Conservation (phyloP, 805 yeast species). For the Cyberlindnera subsufficiens region DNA sequence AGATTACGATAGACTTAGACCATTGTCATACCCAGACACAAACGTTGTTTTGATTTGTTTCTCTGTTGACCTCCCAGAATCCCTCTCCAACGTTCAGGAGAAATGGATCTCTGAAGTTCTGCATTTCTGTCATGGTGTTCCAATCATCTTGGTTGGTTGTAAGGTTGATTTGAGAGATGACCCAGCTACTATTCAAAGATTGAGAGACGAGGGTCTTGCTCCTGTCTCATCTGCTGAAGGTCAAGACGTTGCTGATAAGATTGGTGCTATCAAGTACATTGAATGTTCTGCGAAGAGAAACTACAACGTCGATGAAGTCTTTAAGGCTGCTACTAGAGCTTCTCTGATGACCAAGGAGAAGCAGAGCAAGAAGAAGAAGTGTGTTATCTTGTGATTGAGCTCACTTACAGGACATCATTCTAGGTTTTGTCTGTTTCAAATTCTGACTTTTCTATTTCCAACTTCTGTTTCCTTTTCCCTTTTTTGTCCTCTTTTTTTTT, state of each 20-base stretch:
- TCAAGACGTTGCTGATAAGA: slow-evolving; percentile 79
- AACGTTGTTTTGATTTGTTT: slow-evolving; percentile 89
- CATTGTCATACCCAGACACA: slow-evolving; percentile 87
- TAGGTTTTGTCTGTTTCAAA: not conserved
- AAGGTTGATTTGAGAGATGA: slow-evolving; percentile 86
- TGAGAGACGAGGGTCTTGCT: slow-evolving; percentile 67
- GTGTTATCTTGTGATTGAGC: slow-evolving; percentile 51
- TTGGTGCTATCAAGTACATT: slow-evolving; percentile 79
- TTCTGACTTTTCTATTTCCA: not conserved
- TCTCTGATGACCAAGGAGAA: slow-evolving; percentile 53
- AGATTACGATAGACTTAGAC: slow-evolving; percentile 92
- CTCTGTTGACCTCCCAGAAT: slow-evolving; percentile 86
- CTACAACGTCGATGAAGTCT: slow-evolving; percentile 88
- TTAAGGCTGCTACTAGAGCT: slow-evolving; percentile 89
- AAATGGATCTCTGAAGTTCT: slow-evolving; percentile 93
- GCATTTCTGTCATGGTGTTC: slow-evolving; percentile 92
- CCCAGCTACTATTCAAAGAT: slow-evolving; percentile 65
- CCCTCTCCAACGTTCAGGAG: slow-evolving; percentile 89
- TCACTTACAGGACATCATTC: not conserved
- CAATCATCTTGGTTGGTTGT: slow-evolving; percentile 89
- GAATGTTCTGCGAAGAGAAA: slow-evolving; percentile 93
- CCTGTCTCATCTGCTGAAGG: slow-evolving; percentile 84
- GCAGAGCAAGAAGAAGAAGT: slow-evolving; percentile 42
- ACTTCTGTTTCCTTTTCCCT: not conserved
- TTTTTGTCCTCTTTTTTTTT: not conserved